Evolutionary conservation across 2,329 filamentous ascomycete species (phyloP).

Genomic region (Aureobasidium sp.): DNA sequence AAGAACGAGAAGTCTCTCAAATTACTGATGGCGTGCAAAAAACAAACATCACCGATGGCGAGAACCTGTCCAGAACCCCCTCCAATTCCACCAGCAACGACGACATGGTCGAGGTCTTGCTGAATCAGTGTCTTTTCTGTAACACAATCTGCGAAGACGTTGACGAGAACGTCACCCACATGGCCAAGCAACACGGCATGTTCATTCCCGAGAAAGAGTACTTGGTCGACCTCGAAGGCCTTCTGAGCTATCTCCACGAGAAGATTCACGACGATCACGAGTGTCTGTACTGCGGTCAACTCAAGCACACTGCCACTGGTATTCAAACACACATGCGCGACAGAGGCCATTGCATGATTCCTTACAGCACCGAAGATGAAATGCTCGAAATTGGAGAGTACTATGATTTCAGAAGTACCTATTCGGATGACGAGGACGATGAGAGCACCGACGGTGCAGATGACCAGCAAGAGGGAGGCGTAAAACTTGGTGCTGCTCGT

Average conservation of each 20-base stretch:
- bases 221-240: constrained; percentile 71
- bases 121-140: constrained; percentile 75
- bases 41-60: constrained; percentile 46
- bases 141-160: constrained; percentile 73
- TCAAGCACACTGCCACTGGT: constrained; percentile 69
- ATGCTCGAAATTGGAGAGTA: constrained; percentile 92
- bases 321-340: constrained; percentile 97
- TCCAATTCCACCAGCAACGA: constrained; percentile 26
- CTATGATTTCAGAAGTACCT: constrained; percentile 94
- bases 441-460: constrained; percentile 48
- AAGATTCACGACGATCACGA: constrained; percentile 75
- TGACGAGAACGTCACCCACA: constrained; percentile 73
- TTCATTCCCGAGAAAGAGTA: constrained; percentile 89
- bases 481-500: constrained; percentile 62
- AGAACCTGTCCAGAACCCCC: constrained; percentile 17
- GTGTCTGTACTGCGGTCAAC: constrained; percentile 82
- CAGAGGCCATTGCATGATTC: constrained; percentile 94
- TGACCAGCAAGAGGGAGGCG: constrained; percentile 46
- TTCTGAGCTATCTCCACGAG: constrained; percentile 69
- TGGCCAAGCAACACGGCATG: constrained; percentile 90
- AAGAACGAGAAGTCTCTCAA: constrained; percentile 54
- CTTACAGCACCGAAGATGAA: constrained; percentile 79
- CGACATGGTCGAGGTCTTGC: constrained; percentile 34
- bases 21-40: constrained; percentile 73
- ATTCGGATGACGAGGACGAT: constrained; percentile 69